These are phyloP conservation scores for Infundibulicybe gibba DNA, from an alignment of 768 basidiomycete genomes.

Conservation along the genomic window DNA sequence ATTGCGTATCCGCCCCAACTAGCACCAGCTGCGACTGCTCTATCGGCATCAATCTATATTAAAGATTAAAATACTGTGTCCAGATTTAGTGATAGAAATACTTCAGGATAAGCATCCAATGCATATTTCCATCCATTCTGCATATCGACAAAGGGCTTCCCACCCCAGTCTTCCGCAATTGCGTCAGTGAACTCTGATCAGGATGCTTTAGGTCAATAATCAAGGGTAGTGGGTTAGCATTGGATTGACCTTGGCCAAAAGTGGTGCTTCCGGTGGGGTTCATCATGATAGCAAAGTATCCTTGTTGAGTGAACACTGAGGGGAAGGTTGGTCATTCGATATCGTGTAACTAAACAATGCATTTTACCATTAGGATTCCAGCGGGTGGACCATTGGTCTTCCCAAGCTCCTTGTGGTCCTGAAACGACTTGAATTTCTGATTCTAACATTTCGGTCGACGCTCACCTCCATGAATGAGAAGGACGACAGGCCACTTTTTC, in stretches of 20 bases:
- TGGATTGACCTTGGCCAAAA: slow-evolving; percentile 72
- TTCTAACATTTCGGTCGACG: not conserved
- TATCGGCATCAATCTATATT: slow-evolving; percentile 59
- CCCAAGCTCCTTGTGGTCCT: slow-evolving; percentile 84
- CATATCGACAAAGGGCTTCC: slow-evolving; percentile 80
- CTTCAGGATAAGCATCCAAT: slow-evolving; percentile 67
- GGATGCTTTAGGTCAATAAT: no score
- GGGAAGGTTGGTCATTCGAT: not conserved
- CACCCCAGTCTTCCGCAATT: slow-evolving; percentile 80
- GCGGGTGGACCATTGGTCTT: slow-evolving; percentile 85
- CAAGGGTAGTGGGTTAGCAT: no score
- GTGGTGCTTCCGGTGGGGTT: slow-evolving; percentile 95
- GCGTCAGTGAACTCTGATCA: slow-evolving; percentile 71
- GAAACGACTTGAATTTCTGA: slow-evolving; percentile 2
- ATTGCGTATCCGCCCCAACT: slow-evolving; percentile 89
- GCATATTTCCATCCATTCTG: slow-evolving; percentile 71
- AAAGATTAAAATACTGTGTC: not conserved
- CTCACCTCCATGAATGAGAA: slow-evolving; percentile 78
- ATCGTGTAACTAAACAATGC: not conserved
- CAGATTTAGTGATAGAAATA: slow-evolving; percentile 17
- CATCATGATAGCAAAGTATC: slow-evolving; percentile 84
- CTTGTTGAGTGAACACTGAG: slow-evolving; percentile 77
- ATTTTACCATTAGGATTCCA: slow-evolving; percentile 83
- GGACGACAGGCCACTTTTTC: slow-evolving; percentile 75
- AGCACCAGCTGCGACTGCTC: slow-evolving; percentile 76